Evolutionary conservation across 1,284 basidiomycete genomes (phyloP).

Genomic region (Pisolithus thermaeus): DNA sequence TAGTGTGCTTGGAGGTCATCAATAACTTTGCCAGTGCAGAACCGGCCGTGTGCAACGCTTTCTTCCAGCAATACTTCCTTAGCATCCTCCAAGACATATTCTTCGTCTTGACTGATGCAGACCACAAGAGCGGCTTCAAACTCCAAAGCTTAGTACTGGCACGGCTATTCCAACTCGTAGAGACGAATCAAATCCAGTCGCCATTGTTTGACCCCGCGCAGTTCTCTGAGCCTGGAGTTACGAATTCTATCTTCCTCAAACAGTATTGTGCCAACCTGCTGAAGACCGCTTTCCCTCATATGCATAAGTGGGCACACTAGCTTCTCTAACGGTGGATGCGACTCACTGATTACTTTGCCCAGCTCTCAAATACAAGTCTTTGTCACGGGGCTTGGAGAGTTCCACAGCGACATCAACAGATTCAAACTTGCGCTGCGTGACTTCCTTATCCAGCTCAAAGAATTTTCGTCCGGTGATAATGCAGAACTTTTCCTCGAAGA

Average conservation of each 20-base stretch:
- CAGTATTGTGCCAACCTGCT: constrained; percentile 88
- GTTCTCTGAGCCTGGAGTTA: constrained; percentile 69
- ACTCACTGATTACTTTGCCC: constrained; percentile 13
- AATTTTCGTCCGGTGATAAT: constrained; percentile 76
- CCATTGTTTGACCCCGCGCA: constrained; percentile 83
- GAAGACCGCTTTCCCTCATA: constrained; percentile 85
- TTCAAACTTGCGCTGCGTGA: constrained; percentile 96
- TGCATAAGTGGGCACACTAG: constrained; percentile 60
- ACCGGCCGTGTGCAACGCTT: constrained; percentile 67
- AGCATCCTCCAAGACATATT: constrained; percentile 95
- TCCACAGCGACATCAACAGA: constrained; percentile 83
- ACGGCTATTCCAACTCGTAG: constrained; percentile 91
- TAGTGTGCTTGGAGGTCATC: constrained; percentile 91
- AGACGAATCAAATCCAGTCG: constrained; percentile 75
- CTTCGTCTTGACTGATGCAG: constrained; percentile 95
- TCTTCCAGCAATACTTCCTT: constrained; percentile 92
- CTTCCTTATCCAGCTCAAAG: constrained; percentile 89
- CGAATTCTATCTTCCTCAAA: constrained; percentile 80
- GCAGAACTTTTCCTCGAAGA: constrained; percentile 91
- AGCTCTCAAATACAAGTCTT: constrained; percentile 75
- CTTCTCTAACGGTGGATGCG: constrained; percentile 1
- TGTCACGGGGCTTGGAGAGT: constrained; percentile 78
- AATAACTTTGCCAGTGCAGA: constrained; percentile 93
- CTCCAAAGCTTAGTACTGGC: constrained; percentile 87
- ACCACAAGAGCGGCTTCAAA: constrained; percentile 98